Conservation (phyloP, 768 basidiomycete genomes). For the Tephrocybe sp. region DNA sequence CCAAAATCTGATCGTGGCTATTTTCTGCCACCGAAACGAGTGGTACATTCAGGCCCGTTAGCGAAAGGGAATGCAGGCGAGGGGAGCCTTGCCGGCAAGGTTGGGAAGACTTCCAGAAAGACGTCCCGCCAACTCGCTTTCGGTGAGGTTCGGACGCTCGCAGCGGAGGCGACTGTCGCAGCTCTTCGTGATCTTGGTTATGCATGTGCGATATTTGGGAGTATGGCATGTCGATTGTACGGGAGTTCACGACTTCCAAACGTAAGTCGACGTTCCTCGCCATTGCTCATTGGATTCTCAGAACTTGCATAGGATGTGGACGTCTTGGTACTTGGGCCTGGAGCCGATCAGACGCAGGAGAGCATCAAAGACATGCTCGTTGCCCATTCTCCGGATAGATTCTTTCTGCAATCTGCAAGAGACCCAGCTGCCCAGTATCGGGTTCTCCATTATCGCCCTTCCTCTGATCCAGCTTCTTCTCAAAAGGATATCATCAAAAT, state of each 20-base stretch:
- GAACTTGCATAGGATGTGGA: slow-evolving; percentile 15
- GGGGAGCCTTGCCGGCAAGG: not conserved
- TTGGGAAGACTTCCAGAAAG: not conserved
- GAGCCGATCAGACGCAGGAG: slow-evolving; percentile 7
- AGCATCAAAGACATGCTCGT: slow-evolving; percentile 13
- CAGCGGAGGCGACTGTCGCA: not conserved
- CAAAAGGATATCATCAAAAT: slow-evolving; percentile 9
- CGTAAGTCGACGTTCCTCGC: slow-evolving; percentile 5
- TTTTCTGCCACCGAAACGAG: slow-evolving; percentile 6
- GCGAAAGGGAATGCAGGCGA: not conserved
- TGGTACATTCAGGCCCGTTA: not conserved
- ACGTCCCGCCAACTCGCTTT: slow-evolving; percentile 2
- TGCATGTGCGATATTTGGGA: slow-evolving; percentile 17
- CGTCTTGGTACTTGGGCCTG: slow-evolving; percentile 11
- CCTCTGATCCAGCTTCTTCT: not conserved
- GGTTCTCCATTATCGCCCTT: slow-evolving; percentile 13
- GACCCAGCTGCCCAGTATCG: slow-evolving; percentile 15
- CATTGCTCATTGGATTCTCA: not conserved
- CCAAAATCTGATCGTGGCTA: slow-evolving; percentile 4
- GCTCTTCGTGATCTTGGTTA: slow-evolving; percentile 3
- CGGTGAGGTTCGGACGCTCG: not conserved
- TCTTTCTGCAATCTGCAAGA: slow-evolving; percentile 13
- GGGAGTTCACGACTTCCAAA: slow-evolving; percentile 18
- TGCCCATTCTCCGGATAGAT: slow-evolving; percentile 9
- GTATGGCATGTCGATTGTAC: slow-evolving; percentile 18